Base-by-base conservation (phyloP, 2,329 filamentous ascomycete genomes). In the Paraconiothyrium brasiliense region DNA sequence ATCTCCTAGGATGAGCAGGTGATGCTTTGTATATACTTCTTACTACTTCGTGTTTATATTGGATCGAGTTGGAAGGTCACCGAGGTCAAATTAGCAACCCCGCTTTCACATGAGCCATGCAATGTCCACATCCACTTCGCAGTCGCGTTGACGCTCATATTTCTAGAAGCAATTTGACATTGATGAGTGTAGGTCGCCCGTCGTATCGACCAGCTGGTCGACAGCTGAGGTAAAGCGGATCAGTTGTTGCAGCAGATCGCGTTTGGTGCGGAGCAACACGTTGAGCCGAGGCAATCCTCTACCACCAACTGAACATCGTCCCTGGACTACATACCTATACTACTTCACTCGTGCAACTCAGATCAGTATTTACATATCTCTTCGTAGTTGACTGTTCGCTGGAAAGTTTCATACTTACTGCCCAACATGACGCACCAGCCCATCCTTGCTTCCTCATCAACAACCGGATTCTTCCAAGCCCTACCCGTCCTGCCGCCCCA, bases 391-490 rank as follows among this genome's bases (percentile, higher is more conserved):
- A 30, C 27, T 30, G 6, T 6, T 30, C 27, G 6, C 27, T 30
- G 14, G 39, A 41, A 0, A 41, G 6, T n/a, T 8, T 7, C 6
- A 41, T n/a, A 14, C 6, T 20, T 39, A 14, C 16, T n/a, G 13
- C 7, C 8, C 5, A 41, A 41, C 39, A 41, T 41, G 39, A 9
- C 16, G 39, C 44, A 30, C n/a, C 44, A 47, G 20, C 13, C 44
- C 24, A 13, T 47, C 13, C 20, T 2, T 20, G 9, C 44, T 47
- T 24, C 73, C 2, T 75, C 73, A 2, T 73, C 72, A 3, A 74
- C 73, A 1, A 27, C 64, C 1, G 73, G 74, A 39, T 76, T 77
- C 67, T 76, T 76, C 57, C 75, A 76, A 61, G 60, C 62, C 2
- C 61, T 72, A 1, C 72, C 73, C 3, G 48, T 59, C 1, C 54